Conservation (phyloP, 139 green algal genomes). For the Coelastrella sp. region DNA sequence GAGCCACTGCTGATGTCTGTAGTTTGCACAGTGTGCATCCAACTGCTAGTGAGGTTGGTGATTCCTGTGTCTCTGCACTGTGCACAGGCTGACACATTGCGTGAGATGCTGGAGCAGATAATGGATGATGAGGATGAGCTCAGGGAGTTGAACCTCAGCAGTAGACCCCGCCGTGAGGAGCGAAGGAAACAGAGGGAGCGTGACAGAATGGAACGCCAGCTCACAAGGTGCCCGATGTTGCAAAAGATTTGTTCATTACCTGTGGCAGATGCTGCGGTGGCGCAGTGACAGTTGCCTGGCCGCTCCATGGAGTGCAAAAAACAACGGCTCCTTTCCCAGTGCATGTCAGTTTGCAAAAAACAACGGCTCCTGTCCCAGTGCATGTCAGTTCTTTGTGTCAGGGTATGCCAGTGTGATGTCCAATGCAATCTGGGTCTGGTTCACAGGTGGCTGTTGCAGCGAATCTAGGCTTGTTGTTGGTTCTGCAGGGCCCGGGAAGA, state of each 20-base stretch:
- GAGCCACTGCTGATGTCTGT: not conserved
- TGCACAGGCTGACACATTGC: constrained; percentile 41
- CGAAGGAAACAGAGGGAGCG: constrained; percentile 78
- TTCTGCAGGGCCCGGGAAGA: constrained; percentile 28
- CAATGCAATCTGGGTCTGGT: no score
- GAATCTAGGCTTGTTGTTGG: not conserved
- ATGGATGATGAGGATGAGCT: constrained; percentile 97
- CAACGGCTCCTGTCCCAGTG: no score
- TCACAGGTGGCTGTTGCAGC: not conserved
- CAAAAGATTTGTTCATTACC: no score
- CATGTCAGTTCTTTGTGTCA: no score
- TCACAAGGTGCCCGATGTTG: constrained; percentile 57
- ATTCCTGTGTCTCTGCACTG: not conserved
- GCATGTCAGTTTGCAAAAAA: no score
- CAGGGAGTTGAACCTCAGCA: constrained; percentile 89
- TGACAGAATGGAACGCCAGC: constrained; percentile 86
- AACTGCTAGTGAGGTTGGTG: not conserved
- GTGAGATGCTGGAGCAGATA: constrained; percentile 89
- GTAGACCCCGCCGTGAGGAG: constrained; percentile 82
- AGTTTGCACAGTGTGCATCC: not conserved
- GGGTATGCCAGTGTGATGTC: no score
- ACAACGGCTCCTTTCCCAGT: no score
- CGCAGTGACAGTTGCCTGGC: no score
- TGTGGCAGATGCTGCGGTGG: not conserved
- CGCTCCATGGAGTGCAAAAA: no score